Base-by-base conservation (phyloP, 495 filamentous ascomycete species). In the Amorphotheca resinae region DNA sequence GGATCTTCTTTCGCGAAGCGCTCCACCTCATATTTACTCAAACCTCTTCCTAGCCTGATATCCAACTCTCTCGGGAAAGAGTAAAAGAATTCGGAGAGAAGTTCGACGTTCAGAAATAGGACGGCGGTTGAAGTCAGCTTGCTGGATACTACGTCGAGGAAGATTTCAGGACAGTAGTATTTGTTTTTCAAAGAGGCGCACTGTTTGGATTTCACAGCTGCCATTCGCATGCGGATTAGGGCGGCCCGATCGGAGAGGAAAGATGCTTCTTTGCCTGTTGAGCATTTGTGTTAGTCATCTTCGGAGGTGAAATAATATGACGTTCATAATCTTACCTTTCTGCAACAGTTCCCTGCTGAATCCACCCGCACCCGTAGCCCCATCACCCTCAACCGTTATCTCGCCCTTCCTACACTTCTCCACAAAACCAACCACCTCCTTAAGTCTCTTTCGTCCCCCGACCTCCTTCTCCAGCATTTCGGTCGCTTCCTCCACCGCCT, bases 151-250 rank as follows among this genome's bases (percentile, higher is more conserved):
- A 93, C 84, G 57, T 99, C 91, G 21, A 99, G 77, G 69, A 99
- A 96, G 44, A 96, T 72, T 61, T 99, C 91, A 0, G 91, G 91
- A 59, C 91, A 99, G 65, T 87, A 74, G 68, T 96, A 95, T 68
- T 93, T 93, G 67, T 91, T 91, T 47, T 79, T 76, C 46, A 76
- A 69, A 46, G 65, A 71, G 49, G 79, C 69, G 66, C 91, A 99
- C 61, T 94, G 87, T 4, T 42, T 38, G 1, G 48, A 58, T 83
- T 87, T 87, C 31, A 93, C 71, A 30, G 91, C 91, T 25, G 80
- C 51, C 18, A 96, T 73, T 16, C 91, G 79, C 81, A 95, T 86
- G 54, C 80, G 84, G 55, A 99, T 74, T 48, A 95, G 77, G 49
- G 87, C 82, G 37, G 85, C 76, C 16, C 91, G 81, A 52, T 95